phyloP scores from a whole-genome alignment of 345 rosid species.

The Viola odorata region DNA sequence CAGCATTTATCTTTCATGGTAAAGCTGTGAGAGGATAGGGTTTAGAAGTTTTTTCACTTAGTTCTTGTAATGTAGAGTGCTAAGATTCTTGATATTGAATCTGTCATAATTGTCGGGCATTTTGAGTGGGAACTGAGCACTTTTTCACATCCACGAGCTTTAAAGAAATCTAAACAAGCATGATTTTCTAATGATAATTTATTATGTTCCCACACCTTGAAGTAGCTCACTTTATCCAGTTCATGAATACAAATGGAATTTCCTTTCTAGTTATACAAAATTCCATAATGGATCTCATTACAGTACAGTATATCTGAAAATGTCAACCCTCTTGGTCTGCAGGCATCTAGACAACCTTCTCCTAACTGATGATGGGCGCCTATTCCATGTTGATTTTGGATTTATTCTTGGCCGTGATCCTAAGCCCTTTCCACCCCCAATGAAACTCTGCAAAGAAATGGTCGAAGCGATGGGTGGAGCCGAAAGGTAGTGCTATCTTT shows the following conservation, averaged over 20 bases:
- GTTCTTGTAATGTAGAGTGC: neutral
- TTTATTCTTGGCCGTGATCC: slow-evolving; percentile 98
- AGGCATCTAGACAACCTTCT: slow-evolving; percentile 98
- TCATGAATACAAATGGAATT: neutral
- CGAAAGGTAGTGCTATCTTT: slow-evolving; percentile 49
- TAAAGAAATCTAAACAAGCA: neutral
- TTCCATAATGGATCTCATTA: no score
- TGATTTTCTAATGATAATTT: neutral
- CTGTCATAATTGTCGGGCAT: neutral
- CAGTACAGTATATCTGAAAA: no score
- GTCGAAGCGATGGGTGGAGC: slow-evolving; percentile 99
- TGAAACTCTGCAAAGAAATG: slow-evolving; percentile 99
- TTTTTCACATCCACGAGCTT: neutral
- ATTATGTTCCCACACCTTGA: neutral
- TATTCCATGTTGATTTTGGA: slow-evolving; percentile 96
- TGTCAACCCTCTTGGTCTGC: slow-evolving; percentile 17
- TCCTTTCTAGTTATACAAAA: no score
- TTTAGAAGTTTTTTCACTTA: neutral
- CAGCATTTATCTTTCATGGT: neutral
- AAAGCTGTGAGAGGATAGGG: neutral
- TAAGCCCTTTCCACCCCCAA: slow-evolving; percentile 98
- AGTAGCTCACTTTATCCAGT: neutral
- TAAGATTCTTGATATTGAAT: neutral
- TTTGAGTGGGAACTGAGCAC: neutral
- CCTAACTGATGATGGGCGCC: slow-evolving; percentile 89